These are phyloP conservation scores for Esteya vermicola DNA, from an alignment of 2,329 filamentous ascomycete species.

Conservation along the genomic window DNA sequence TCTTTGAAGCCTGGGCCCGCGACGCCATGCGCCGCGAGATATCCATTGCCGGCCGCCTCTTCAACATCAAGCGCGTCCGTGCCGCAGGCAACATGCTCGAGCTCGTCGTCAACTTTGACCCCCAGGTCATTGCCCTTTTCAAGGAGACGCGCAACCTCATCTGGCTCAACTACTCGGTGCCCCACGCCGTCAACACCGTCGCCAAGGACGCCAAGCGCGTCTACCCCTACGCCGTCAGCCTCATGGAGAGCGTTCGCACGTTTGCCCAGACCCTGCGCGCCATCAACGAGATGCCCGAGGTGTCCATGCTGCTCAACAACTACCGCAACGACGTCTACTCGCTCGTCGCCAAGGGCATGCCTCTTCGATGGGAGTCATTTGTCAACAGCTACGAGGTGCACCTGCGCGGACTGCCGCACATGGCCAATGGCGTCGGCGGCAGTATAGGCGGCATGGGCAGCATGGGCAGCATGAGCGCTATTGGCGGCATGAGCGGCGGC, in stretches of 20 bases:
- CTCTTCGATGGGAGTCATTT: conserved; percentile 92
- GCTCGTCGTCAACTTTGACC: conserved; percentile 89
- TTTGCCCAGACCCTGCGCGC: conserved; percentile 77
- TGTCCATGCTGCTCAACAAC: conserved; percentile 74
- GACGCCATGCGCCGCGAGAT: conserved; percentile 83
- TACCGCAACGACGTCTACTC: conserved; percentile 83
- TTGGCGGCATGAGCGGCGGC: too few relatives aligned
- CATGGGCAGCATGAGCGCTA: too few relatives aligned
- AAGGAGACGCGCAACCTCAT: conserved; percentile 94
- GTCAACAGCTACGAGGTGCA: conserved; percentile 93
- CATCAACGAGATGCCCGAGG: conserved; percentile 74
- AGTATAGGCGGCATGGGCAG: too few relatives aligned
- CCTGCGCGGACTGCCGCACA: conserved; percentile 49
- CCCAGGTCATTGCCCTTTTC: conserved; percentile 92
- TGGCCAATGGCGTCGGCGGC: conserved; percentile 35
- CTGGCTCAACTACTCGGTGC: conserved; percentile 90
- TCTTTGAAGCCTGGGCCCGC: conserved; percentile 89
- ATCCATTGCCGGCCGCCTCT: conserved; percentile 81
- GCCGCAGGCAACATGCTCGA: conserved; percentile 84
- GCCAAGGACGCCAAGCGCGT: conserved; percentile 98
- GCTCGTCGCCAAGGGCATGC: conserved; percentile 74
- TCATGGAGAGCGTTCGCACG: conserved; percentile 98
- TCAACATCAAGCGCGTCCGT: conserved; percentile 75
- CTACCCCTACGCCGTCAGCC: conserved; percentile 90
- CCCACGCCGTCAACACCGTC: conserved; percentile 85